Evolutionary conservation across 2,329 filamentous ascomycete species (phyloP), one percentile per base, ranked within the genome.

Genomic region (Trichoderma afroharzianum): DNA sequence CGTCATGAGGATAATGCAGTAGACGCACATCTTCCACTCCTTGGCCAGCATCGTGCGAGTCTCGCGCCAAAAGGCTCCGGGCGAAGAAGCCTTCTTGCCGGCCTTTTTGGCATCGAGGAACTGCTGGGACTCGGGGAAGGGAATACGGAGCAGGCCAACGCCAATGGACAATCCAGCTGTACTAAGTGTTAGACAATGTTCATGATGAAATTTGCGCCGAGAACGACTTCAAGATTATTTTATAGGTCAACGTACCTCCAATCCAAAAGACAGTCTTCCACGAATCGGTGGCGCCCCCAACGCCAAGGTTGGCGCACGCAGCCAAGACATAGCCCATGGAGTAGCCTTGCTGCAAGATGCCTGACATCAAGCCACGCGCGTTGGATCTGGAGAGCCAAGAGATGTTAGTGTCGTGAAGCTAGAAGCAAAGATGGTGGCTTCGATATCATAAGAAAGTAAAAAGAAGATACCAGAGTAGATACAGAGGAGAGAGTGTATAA

Each of bases 251-350:
- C 81, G 75, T 79, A 82, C 82, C 83, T 73, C 83, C 92, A 73
- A 91, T 88, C 90, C 91, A 94, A 79, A 93, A 93, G 58, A 93
- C 88, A 0, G 85, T 92, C 83, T 93, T 94, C 92, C 91, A 95
- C 57, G 86, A 88, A 2, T 92, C 84, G 1, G 82, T 83, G 4
- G 76, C 82, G 12, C 87, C 91, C 36, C 92, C 91, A 18, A 94
- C 91, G 63, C 91, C 91, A 53, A 94, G 87, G 74, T 92, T 94
- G 76, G 88, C 89, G 77, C 90, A 92, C 3, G 92, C 92, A 6
- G 93, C 93, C 73, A 94, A 85, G 53, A 96, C 89, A 77, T 95
- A 95, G 36, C 93, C 93, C 74, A 94, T 87, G 0, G 91, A 91
- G 79, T 94, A 95, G 3, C 93, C 93, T 80, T 94, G 92, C 77